A percentile compares a stretch with the other conserved stretches of the same genome.
phyloP scores from a whole-genome alignment of 2,329 filamentous ascomycete genomes.

The Colletotrichum sp. region DNA sequence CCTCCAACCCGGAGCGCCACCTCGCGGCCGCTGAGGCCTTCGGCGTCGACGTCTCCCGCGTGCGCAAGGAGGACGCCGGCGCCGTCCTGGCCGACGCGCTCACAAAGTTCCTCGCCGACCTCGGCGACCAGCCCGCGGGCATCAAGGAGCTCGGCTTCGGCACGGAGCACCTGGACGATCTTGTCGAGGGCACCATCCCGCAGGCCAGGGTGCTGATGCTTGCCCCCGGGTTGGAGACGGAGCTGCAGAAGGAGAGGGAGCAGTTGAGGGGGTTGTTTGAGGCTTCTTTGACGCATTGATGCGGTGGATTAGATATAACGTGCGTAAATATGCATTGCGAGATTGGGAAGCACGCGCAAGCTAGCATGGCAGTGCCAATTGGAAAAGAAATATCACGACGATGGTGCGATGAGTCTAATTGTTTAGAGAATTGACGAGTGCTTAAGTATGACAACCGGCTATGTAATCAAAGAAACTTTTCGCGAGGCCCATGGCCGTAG shows the following conservation, averaged over 20 bases:
- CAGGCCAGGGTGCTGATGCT: slow-evolving; percentile 91
- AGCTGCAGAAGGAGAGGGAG: slow-evolving; percentile 73
- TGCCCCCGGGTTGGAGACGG: slow-evolving; percentile 78
- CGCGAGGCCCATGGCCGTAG: neutral
- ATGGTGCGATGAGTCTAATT: neutral
- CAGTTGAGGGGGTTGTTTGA: slow-evolving; percentile 76
- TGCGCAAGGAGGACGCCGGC: slow-evolving; percentile 88
- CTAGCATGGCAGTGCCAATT: neutral
- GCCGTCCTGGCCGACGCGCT: slow-evolving; percentile 87
- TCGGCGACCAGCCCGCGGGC: slow-evolving; percentile 91
- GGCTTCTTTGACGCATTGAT: slow-evolving; percentile 49
- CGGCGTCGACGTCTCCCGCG: slow-evolving; percentile 85
- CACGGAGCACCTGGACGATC: slow-evolving; percentile 73
- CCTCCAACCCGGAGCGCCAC: slow-evolving; percentile 92
- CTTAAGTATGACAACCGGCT: neutral
- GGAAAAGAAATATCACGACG: neutral
- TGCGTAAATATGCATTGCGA: neutral
- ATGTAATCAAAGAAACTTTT: neutral
- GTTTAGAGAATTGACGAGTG: neutral
- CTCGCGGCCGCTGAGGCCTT: slow-evolving; percentile 88
- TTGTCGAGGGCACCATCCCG: slow-evolving; percentile 95
- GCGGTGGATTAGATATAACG: neutral
- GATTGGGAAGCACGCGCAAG: neutral
- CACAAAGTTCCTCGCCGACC: slow-evolving; percentile 76
- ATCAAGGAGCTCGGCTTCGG: slow-evolving; percentile 84